A percentile compares a stretch with the other conserved stretches of the same genome.
Evolutionary conservation across 345 rosid species (phyloP).

Genomic region (Eucalyptus rudis): DNA sequence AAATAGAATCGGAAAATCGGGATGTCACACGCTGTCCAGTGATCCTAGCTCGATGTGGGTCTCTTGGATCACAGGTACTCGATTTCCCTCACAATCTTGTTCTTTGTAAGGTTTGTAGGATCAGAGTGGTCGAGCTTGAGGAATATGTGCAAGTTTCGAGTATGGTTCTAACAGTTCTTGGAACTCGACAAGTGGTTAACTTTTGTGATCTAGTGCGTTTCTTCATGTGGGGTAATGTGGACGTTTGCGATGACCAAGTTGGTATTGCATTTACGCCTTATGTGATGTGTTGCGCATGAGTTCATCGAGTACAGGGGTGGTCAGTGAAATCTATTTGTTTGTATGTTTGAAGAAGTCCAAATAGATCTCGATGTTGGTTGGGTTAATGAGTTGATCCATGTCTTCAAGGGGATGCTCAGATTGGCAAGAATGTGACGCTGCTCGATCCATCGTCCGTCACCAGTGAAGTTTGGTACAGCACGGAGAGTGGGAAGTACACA

Average conservation of each 20-base stretch:
- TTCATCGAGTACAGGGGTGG: neutral
- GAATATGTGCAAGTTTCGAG: neutral
- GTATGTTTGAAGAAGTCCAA: neutral
- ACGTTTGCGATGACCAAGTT: neutral
- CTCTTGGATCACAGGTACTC: conserved; percentile 83
- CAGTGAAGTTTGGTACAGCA: conserved; percentile 72
- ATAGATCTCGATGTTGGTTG: neutral
- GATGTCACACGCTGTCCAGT: conserved; percentile 16
- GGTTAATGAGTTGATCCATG: neutral
- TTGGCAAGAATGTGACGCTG: conserved; percentile 41
- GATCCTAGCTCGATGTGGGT: conserved; percentile 71
- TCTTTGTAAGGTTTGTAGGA: neutral
- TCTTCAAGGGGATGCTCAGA: conserved; percentile 51
- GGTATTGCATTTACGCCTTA: neutral
- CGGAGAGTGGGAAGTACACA: conserved; percentile 29
- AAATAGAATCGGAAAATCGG: too few relatives aligned
- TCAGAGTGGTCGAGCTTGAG: neutral
- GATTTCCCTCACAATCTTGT: neutral
- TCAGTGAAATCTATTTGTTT: neutral
- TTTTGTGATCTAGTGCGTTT: neutral
- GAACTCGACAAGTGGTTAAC: neutral
- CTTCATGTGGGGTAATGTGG: neutral
- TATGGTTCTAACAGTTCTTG: neutral
- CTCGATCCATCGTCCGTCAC: conserved; percentile 41
- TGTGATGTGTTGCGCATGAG: neutral